Base-by-base conservation (phyloP, 345 rosid genomes). In the Melaleuca alternifolia region DNA sequence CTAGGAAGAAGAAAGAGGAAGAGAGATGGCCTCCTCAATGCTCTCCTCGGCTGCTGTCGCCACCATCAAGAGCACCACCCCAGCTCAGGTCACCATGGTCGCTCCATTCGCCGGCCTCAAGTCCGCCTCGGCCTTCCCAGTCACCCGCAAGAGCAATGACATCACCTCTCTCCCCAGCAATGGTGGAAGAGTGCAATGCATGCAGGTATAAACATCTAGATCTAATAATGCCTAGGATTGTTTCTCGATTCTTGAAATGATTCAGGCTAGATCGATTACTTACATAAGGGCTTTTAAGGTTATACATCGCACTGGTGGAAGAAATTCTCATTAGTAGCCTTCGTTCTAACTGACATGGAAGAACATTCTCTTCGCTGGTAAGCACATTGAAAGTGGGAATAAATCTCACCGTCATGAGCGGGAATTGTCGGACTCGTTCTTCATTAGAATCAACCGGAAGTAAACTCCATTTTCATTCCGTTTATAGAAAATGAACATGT, bases 51-150 rank as follows among this genome's bases (percentile, higher is more conserved):
- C 91, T 61, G 53, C 91, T 24, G 83, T 87, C 11, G 71, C 24
- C 79, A 2, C 79, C 46, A 23, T 65, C 46, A 65, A 65, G 79
- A 33, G 88, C 23, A 41, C 89, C 86, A 50, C 76, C 62, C 88
- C 87, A 5, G 89, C 85, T 83, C 89, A 85, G 75, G 89, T 89
- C 84, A 87, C 82, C 87, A 87, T 89, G 88, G 92, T 90, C 44
- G 91, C 91, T 46, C 91, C 93, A 18, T 90, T 90, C 89, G 85
- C 91, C 24, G 91, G 92, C 86, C 91, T 91, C 37, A 91, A 88
- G 71, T 89, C 89, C 59, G 30, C 87, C 11, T 52, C 91, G 5
- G 85, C 87, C 83, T 89, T 91, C 90, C 91, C 91, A 9, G 65
- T 85, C 65, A 89, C 90, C 71, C 84, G 87, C 83, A 90, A 90